Evolutionary conservation across 257 asterid genomes (phyloP), one percentile per base, ranked within the genome.

Genomic region (Solanum appendiculatum): DNA sequence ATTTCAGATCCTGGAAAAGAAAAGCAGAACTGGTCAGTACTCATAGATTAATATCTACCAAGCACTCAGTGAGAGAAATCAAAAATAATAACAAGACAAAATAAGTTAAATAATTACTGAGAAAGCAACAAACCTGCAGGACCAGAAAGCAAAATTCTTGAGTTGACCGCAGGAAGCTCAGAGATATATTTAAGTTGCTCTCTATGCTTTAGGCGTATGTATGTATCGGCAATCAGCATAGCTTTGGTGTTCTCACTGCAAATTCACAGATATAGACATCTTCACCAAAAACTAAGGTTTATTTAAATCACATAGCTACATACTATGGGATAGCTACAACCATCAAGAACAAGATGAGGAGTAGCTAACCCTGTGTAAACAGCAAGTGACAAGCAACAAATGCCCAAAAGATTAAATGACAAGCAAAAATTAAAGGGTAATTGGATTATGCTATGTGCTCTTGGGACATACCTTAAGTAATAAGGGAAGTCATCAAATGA

Each of bases 401-500:
- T 69, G 37, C 13, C 73, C 73, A 27, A 68, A 68, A 68, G 40
- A 68, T 68, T 12, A 68, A 69, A 69, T 36, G 48, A 72, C 29
- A 6, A 36, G 29, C 81, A 72, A 20, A 72, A 36, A 69, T 8
- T 33, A 69, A 14, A 69, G 25, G 77, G 36, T n/a, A 69, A 77
- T n/a, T 14, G 37, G 60, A 25, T 42, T 40, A 42, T 77, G 83
- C 60, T n/a, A 16, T 40, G 25, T 42, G 60, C 25, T 75, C 36
- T 23, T 40, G 83, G 31, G 83, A 23, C 7, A 21, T 89, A 96
- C 99, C 98, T 94, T 88, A 96, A 92, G 88, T 96, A 94, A 89
- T 95, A 96, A n/a, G 99, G 98, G 88, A 96, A 96, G 87, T 91
- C 86, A 86, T 96, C 98, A 88, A 95, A 96, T 83, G 98, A 90